A percentile compares a stretch with the other conserved stretches of the same genome.
phyloP scores from a whole-genome alignment of 148 eudicot species.

The Vaccinium myrtillus region DNA sequence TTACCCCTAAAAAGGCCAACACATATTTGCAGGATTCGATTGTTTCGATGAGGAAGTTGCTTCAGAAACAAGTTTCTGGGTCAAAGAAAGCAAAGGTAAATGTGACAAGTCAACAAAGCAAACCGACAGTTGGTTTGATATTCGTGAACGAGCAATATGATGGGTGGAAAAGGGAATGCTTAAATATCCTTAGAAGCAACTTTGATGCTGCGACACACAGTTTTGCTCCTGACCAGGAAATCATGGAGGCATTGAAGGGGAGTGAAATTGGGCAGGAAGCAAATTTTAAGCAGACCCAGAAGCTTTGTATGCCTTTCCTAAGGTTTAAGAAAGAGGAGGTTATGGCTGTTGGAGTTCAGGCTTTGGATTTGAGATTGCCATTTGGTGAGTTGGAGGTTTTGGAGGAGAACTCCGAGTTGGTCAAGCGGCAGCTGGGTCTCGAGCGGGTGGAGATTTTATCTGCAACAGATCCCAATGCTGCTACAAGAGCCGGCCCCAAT shows the following conservation, averaged over 20 bases:
- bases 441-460: slow-evolving; percentile 58
- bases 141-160: slow-evolving; percentile 77
- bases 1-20: slow-evolving; percentile 72
- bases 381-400: slow-evolving; percentile 84
- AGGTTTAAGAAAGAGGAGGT: slow-evolving; percentile 86
- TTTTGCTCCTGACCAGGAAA: slow-evolving; percentile 75
- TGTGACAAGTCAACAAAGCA: slow-evolving; percentile 42
- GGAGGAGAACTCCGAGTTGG: slow-evolving; percentile 55
- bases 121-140: slow-evolving; percentile 51
- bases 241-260: slow-evolving; percentile 54
- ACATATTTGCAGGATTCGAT: slow-evolving; percentile 71
- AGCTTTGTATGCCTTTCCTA: slow-evolving; percentile 88
- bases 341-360: slow-evolving; percentile 67
- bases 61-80: slow-evolving; percentile 71
- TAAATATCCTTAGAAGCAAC: slow-evolving; percentile 59
- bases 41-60: slow-evolving; percentile 69
- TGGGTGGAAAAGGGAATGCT: slow-evolving; percentile 86
- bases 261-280: slow-evolving; percentile 53
- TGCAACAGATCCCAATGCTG: slow-evolving; percentile 43
- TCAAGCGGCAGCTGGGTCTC: slow-evolving; percentile 70
- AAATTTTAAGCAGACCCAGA: slow-evolving; percentile 67
- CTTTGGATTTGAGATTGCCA: slow-evolving; percentile 74
- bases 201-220: slow-evolving; percentile 37
- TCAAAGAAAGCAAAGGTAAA: slow-evolving; percentile 58
- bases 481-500: slow-evolving; percentile 54